Conservation (phyloP, 495 filamentous ascomycete species). For the Sordaria brevicollis region DNA sequence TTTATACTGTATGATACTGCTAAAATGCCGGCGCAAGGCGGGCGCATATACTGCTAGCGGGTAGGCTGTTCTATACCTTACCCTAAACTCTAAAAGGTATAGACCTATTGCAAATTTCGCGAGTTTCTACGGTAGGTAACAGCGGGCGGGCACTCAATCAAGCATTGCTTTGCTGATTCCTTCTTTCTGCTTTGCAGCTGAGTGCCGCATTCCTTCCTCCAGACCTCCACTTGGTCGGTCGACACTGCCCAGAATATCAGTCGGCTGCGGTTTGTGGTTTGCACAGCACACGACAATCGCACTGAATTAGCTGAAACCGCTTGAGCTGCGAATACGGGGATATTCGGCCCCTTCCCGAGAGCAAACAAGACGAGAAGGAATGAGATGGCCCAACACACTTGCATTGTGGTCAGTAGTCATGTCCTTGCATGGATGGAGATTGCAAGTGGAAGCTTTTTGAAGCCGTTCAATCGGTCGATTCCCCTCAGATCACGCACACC, state of each 20-base stretch:
- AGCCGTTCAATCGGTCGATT: background rate
- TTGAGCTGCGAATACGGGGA: background rate
- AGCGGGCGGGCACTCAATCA: too few relatives aligned
- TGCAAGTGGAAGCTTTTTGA: background rate
- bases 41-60: too few relatives aligned
- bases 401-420: background rate
- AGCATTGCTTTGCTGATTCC: background rate
- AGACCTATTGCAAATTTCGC: too few relatives aligned
- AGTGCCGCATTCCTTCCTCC: too few relatives aligned
- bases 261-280: too few relatives aligned
- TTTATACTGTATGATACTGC: too few relatives aligned
- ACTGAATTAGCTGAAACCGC: background rate
- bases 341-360: background rate
- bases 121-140: too few relatives aligned
- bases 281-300: background rate
- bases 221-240: too few relatives aligned
- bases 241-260: background rate
- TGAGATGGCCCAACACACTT: background rate
- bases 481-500: background rate
- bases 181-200: background rate
- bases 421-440: background rate
- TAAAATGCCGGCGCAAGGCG: too few relatives aligned
- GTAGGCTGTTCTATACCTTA: too few relatives aligned
- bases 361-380: background rate
- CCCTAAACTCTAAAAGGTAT: too few relatives aligned